These are phyloP conservation scores for Eruca vesicaria DNA, from an alignment of 441 rosid genomes.

Conservation along the genomic window DNA sequence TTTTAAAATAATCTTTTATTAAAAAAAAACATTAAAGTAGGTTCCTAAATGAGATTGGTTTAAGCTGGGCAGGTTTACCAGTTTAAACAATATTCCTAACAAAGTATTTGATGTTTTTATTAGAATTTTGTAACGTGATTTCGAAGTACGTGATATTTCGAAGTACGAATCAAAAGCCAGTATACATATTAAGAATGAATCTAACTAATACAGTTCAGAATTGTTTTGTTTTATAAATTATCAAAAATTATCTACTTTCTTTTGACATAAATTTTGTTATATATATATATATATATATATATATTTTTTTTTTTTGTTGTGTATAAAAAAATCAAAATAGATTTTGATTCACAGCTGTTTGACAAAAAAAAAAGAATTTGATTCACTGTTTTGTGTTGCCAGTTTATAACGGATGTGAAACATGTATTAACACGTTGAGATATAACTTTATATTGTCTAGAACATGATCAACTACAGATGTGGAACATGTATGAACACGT, in stretches of 20 bases:
- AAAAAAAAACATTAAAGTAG: too few relatives aligned
- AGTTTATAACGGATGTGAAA: conserved; percentile 6
- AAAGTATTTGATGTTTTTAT: too few relatives aligned
- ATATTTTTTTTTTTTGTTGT: too few relatives aligned
- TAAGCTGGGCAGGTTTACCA: too few relatives aligned
- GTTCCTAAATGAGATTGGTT: too few relatives aligned
- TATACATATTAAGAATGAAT: neutral
- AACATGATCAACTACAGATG: conserved; percentile 11
- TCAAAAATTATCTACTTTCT: neutral
- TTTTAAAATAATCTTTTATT: too few relatives aligned
- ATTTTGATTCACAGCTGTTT: neutral
- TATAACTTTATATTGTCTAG: neutral
- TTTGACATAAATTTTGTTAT: neutral
- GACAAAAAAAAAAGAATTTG: neutral
- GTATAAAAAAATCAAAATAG: neutral
- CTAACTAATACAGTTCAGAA: neutral
- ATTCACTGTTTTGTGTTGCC: neutral
- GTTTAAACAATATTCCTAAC: too few relatives aligned
- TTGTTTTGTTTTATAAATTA: neutral
- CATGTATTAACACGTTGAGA: conserved; percentile 22
- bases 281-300: neutral
- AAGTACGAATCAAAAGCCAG: too few relatives aligned
- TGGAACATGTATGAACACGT: conserved; percentile 22
- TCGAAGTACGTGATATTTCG: too few relatives aligned
- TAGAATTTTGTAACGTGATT: too few relatives aligned